Conservation (phyloP, 2,329 filamentous ascomycete genomes). For the Botryotinia convoluta region DNA sequence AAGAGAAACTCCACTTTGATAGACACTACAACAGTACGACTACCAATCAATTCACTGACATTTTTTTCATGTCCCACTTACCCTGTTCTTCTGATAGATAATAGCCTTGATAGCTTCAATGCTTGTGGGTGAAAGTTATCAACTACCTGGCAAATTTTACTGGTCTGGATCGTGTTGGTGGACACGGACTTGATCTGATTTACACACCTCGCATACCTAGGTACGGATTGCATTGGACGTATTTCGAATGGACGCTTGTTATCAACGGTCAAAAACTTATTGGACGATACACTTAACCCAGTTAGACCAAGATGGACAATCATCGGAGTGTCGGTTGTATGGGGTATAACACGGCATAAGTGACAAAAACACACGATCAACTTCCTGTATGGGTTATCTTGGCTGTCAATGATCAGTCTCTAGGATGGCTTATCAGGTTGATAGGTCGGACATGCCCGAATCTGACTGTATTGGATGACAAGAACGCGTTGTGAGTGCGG, state of each 20-base stretch:
- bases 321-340: background rate
- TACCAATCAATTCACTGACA: constrained; percentile 2
- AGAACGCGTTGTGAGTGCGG: background rate
- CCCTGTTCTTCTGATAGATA: background rate
- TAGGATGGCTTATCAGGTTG: constrained; percentile 9
- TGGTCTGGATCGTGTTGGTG: background rate
- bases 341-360: background rate
- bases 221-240: background rate
- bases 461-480: background rate
- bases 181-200: background rate
- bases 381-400: background rate
- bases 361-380: background rate
- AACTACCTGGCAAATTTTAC: background rate
- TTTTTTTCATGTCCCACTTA: background rate
- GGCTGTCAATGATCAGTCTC: background rate
- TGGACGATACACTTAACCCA: background rate
- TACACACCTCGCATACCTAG: background rate
- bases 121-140: background rate
- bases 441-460: background rate
- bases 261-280: background rate
- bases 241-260: background rate
- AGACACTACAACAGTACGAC: background rate
- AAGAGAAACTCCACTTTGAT: constrained; percentile 4
- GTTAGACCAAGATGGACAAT: background rate
- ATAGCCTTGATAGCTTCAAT: background rate